Evolutionary conservation across 768 basidiomycete species (phyloP), one percentile per base, ranked within the genome.

Genomic region (Suillus alpinus): DNA sequence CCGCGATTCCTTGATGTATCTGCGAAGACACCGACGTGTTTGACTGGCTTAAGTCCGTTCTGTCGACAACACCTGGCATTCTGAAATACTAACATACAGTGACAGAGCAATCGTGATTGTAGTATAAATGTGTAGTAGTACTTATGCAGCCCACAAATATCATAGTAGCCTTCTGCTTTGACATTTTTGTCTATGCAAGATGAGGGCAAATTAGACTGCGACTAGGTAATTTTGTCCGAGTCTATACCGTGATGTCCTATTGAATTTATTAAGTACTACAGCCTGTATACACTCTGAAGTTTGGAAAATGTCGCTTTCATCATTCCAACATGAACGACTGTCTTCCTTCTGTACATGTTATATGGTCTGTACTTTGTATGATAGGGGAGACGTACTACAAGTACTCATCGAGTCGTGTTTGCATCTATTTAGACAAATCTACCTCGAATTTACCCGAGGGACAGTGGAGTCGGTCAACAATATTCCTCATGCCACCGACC

Each of bases 401-500:
- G n/a, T n/a, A 26, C 26, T 26, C 26, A 26, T 26, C 26, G 2
- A 74, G 78, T 13, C 7, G 40, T 73, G 40, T 72, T 72, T 72
- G n/a, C 29, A 32, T 29, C 29, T 72, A 64, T 72, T 74, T 72
- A 59, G 16, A 58, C 58, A 40, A 40, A 58, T 53, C 50, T 37
- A 53, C 58, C 16, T 57, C 68, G 46, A 36, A 29, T 18, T 58
- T 12, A 37, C 14, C 47, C 59, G 41, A 36, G 18, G 41, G 12
- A 44, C 62, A 18, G 56, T 37, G 20, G 2, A 14, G 34, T 23
- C 18, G n/a, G 39, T 37, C 53, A 52, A 43, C 41, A 59, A 26
- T 36, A 59, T 26, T 39, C 52, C 41, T 61, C 72, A 83, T 82
- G 78, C 77, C 81, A 66, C 72, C 82, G 63, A 77, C 78, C 59